Conservation (phyloP, 2,329 filamentous ascomycete genomes). For the Calonectria hawksworthii region DNA sequence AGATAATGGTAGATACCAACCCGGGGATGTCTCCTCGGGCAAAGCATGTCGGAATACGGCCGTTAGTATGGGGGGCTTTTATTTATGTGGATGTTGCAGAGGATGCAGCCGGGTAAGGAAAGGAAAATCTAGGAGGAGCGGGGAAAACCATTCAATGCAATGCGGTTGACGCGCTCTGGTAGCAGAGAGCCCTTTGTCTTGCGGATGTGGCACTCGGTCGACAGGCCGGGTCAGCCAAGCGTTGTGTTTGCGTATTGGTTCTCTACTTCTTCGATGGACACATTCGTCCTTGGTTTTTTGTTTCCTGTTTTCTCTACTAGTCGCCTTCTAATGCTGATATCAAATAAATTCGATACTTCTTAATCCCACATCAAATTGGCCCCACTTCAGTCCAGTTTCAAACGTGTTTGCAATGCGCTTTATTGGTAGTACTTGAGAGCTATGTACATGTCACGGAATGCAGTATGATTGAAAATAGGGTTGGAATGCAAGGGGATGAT, state of each 20-base stretch:
- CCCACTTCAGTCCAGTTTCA: neutral
- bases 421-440: neutral
- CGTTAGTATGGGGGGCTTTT: slow-evolving; percentile 37
- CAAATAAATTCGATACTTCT: slow-evolving; percentile 60
- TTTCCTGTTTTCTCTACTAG: slow-evolving; percentile 65
- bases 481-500: neutral
- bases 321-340: slow-evolving; percentile 76
- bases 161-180: slow-evolving; percentile 39
- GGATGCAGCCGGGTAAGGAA: slow-evolving; percentile 38
- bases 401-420: neutral
- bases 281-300: slow-evolving; percentile 51
- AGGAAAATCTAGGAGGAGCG: slow-evolving; percentile 36
- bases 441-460: neutral
- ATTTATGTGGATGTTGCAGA: slow-evolving; percentile 39
- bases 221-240: slow-evolving; percentile 16
- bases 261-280: slow-evolving; percentile 46
- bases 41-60: slow-evolving; percentile 32
- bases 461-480: neutral
- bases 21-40: slow-evolving; percentile 24
- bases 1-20: slow-evolving; percentile 48
- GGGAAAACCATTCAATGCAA: slow-evolving; percentile 39
- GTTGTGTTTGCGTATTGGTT: slow-evolving; percentile 43
- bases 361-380: slow-evolving; percentile 28
- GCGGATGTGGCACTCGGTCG: slow-evolving; percentile 13
- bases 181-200: slow-evolving; percentile 24